Evolutionary conservation across 2,329 filamentous ascomycete species (phyloP), one percentile per base, ranked within the genome.

Genomic region (Endothia cerciana): DNA sequence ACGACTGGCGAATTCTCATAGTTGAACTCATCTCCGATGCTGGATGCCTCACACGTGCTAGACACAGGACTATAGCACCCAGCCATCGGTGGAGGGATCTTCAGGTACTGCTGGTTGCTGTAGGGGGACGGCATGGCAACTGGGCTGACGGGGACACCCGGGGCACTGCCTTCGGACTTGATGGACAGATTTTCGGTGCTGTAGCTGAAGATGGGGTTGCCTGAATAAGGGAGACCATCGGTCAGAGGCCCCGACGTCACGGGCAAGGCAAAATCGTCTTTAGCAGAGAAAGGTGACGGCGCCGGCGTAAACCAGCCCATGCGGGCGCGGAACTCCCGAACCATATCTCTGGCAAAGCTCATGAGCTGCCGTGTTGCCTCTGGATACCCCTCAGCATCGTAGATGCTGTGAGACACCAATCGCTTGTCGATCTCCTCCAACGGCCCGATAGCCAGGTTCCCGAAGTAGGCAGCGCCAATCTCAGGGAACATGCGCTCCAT

Each of bases 401-500:
- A 84, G 28, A 87, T 79, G 71, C 86, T 92, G 79, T 92, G 86
- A 28, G 88, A 86, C 70, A 89, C 83, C 36, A 97, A 85, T 43
- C 91, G 87, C 58, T 87, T 86, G 56, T 93, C 89, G 72, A 97
- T 97, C 74, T 95, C 90, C 76, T 97, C 93, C 40, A 98, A 88
- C 0, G 94, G 93, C 1, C 85, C 83, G 56, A 97, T 85, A 19
- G 92, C 90, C 70, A 97, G 83, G 71, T 89, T 91, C 58, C 91
- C 91, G 72, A 94, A 93, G 77, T 97, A 97, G 59, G 93, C 90
- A 25, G 93, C 90, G 57, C 93, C 94, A 71, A 97, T 90, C 75
- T 96, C 93, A 2, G 94, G 93, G 76, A 97, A 97, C 68, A 97
- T 85, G 19, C 93, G 92, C 78, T 97, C 94, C 79, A 98, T 87